Evolutionary conservation across 2,329 filamentous ascomycete species (phyloP), one percentile per base, ranked within the genome.

Genomic region (Hypoxylon sp.): DNA sequence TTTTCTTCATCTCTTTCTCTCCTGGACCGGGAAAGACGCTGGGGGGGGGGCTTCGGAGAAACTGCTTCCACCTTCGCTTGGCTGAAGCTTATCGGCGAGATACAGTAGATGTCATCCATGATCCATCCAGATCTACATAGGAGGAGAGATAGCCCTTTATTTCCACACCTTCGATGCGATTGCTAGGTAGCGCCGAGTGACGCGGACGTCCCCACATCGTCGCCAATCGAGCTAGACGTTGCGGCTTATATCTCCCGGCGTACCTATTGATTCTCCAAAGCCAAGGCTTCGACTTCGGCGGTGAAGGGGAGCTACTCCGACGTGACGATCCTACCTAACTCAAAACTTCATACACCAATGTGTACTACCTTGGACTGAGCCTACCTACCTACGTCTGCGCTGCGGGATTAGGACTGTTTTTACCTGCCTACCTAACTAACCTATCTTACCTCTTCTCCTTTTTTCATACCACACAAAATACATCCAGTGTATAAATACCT

Each of bases 291-390:
- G 42, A 29, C 27, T 59, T 59, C 52, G 52, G 56, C 56, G 56
- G 56, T 59, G 56, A 53, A 54, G 43, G 29, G 47, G 42, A 43
- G 27, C 44, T 52, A 53, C 49, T 59, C 56, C 52, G 56, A 56
- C 11, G 41, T 57, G 56, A 59, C 49, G 45, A 59, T 59, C 56
- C 51, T 55, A 56, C 51, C 50, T 37, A 47, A 59, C 40, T 45
- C 53, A 37, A 46, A 53, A 43, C 48, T 17, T 37, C 42, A 50
- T 36, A 48, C 40, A 45, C 44, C 47, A 53, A 53, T 44, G 35
- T 44, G 52, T 53, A 48, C 44, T 51, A 54, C 52, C 46, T 29
- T 35, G 31, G 43, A n/a, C n/a, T n/a, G n/a, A n/a, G n/a, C n/a
- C n/a, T n/a, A n/a, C n/a, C n/a, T n/a, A n/a, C n/a, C n/a, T n/a